These are phyloP conservation scores for Ascochyta rabiei DNA, from an alignment of 2,329 filamentous ascomycete genomes.

Conservation along the genomic window DNA sequence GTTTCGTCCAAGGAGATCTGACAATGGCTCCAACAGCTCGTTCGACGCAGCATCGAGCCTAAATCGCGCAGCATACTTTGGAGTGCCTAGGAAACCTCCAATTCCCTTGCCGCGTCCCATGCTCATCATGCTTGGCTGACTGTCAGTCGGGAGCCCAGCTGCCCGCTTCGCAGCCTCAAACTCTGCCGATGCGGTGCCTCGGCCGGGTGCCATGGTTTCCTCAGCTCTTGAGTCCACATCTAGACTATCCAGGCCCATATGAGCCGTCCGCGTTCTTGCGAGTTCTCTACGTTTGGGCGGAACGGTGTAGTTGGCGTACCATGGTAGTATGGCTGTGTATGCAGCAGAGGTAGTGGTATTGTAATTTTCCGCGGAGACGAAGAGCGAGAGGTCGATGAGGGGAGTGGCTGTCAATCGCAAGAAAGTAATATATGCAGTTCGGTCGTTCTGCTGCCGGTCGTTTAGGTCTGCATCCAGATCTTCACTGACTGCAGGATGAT, in stretches of 20 bases:
- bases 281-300: conserved; percentile 74
- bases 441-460: conserved; percentile 45
- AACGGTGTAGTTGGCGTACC: conserved; percentile 86
- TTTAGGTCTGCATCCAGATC: conserved; percentile 41
- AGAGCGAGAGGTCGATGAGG: conserved; percentile 84
- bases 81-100: conserved; percentile 65
- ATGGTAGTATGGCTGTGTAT: conserved; percentile 79
- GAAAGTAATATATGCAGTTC: conserved; percentile 66
- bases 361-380: conserved; percentile 91
- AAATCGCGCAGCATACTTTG: conserved; percentile 75
- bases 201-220: conserved; percentile 39
- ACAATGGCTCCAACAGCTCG: conserved; percentile 71
- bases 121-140: conserved; percentile 50
- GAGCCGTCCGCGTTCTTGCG: conserved; percentile 69
- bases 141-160: conserved; percentile 45
- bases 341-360: conserved; percentile 75
- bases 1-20: conserved; percentile 64
- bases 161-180: conserved; percentile 47
- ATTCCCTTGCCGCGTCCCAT: conserved; percentile 65
- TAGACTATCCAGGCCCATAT: conserved; percentile 55
- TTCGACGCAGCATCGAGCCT: conserved; percentile 74
- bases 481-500: conserved; percentile 30
- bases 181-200: conserved; percentile 39
- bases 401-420: conserved; percentile 75
- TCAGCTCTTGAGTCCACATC: conserved; percentile 52